Evolutionary conservation across 2,329 filamentous ascomycete genomes (phyloP), one percentile per base, ranked within the genome.

Genomic region (Neonectria magnoliae): DNA sequence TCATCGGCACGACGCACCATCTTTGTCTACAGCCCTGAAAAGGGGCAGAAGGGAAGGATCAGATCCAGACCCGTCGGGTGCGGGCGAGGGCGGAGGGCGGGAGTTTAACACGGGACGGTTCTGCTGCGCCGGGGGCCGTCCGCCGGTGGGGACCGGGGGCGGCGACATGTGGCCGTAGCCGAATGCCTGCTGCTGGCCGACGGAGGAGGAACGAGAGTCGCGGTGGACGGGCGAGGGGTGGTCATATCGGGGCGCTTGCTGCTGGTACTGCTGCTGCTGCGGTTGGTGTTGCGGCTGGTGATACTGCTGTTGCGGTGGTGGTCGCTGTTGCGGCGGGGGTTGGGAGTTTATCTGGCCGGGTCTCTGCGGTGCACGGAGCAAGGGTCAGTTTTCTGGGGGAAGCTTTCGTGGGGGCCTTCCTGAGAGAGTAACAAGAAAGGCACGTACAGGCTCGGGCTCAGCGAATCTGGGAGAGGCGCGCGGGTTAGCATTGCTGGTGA

Each of bases 1-100:
- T 20, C 29, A 20, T 14, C 29, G 18, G 18, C 38, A n/a, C 10
- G n/a, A 80, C 83, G 71, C 82, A 92, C 92, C 86, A 79, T 93
- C 87, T 76, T 93, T 94, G 81, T 99, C 97, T 14, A 98, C 95
- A 1, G 94, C 93, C 65, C 92, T 87, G 82, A 98, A 99, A 27
- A 98, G 84, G 4, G 92, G 92, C 77, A 93, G 89, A 18, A 99
- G 85, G 1, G 89, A 86, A 52, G 82, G 81, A 33, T 76, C 78
- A 16, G 84, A 73, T 29, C 84, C 78, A 27, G 84, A 73, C 31
- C 84, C 74, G 71, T 82, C 78, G 74, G 83, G 82, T 68, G 86
- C 81, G 66, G 93, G 86, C 71, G 90, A 88, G 69, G 88, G 87
- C 72, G 93, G 88, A 71, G 91, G 87, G 71, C 89, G 85, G 73